These are phyloP conservation scores for Grammothele lineata DNA, from an alignment of 768 basidiomycete genomes.

Conservation along the genomic window DNA sequence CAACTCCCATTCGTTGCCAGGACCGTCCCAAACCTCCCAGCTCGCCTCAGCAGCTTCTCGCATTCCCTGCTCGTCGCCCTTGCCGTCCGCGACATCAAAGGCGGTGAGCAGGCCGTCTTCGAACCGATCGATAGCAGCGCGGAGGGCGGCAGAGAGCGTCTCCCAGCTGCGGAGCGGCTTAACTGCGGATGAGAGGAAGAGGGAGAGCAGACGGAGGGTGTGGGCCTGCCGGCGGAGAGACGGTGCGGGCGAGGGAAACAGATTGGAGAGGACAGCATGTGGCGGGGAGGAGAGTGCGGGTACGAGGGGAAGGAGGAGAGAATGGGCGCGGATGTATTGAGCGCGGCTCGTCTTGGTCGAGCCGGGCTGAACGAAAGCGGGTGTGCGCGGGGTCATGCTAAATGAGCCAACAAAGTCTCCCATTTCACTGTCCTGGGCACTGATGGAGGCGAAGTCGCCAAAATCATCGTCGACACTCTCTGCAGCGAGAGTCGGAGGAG, in stretches of 20 bases:
- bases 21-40: conserved; percentile 73
- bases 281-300: conserved; percentile 56
- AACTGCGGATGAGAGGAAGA: conserved; percentile 66
- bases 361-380: conserved; percentile 22
- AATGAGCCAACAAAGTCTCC: conserved; percentile 43
- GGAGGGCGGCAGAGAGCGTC: conserved; percentile 56
- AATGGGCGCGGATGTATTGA: conserved; percentile 64
- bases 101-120: conserved; percentile 81
- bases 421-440: conserved; percentile 37
- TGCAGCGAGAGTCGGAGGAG: conserved; percentile 58
- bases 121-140: conserved; percentile 82
- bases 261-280: conserved; percentile 59
- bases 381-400: conserved; percentile 25
- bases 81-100: conserved; percentile 83
- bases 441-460: conserved; percentile 70
- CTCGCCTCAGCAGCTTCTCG: conserved; percentile 74
- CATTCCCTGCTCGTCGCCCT: conserved; percentile 73
- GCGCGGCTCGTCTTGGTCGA: conserved; percentile 40
- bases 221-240: conserved; percentile 58
- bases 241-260: conserved; percentile 29
- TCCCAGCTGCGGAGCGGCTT: conserved; percentile 72
- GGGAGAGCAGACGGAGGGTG: conserved; percentile 64
- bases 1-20: conserved; percentile 77
- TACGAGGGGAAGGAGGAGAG: conserved; percentile 56
- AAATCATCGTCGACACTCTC: conserved; percentile 78